Conservation (phyloP, 768 basidiomycete genomes). For the Lactifluus subvellereus region DNA sequence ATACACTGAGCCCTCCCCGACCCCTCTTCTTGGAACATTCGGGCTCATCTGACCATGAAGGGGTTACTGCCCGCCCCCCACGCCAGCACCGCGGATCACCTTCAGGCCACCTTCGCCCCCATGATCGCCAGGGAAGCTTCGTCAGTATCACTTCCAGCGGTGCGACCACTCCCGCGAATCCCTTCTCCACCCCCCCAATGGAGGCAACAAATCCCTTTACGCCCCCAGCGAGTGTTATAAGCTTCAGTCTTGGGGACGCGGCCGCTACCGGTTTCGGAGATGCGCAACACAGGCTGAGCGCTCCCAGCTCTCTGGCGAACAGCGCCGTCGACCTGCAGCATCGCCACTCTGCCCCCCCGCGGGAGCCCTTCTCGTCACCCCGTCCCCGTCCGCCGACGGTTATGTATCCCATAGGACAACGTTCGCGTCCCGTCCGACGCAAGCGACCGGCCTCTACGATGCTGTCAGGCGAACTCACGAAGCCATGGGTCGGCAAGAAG, state of each 20-base stretch:
- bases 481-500: conserved; percentile 55
- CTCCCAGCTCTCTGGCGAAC: conserved; percentile 35
- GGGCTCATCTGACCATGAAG: conserved; percentile 13
- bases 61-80: neutral
- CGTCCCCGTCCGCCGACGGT: conserved; percentile 52
- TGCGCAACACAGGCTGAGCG: conserved; percentile 32
- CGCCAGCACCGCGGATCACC: conserved; percentile 4
- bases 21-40: conserved; percentile 14
- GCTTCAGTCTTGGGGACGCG: conserved; percentile 35
- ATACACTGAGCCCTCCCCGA: conserved; percentile 11
- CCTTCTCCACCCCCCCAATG: conserved; percentile 26
- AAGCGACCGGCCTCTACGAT: conserved; percentile 30
- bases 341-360: conserved; percentile 32
- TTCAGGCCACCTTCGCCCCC: conserved; percentile 15
- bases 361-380: conserved; percentile 56
- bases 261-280: conserved; percentile 36
- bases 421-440: conserved; percentile 23
- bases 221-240: conserved; percentile 43
- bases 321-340: conserved; percentile 43
- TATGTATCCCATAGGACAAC: conserved; percentile 39
- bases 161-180: conserved; percentile 29
- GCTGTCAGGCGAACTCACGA: conserved; percentile 34
- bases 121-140: conserved; percentile 15
- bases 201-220: conserved; percentile 44
- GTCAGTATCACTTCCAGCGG: conserved; percentile 17